Percentiles rank a stretch among this genome's conserved stretches.
These are phyloP conservation scores for Blastomyces percursus DNA, from an alignment of 2,329 filamentous ascomycete species.

Conservation along the genomic window DNA sequence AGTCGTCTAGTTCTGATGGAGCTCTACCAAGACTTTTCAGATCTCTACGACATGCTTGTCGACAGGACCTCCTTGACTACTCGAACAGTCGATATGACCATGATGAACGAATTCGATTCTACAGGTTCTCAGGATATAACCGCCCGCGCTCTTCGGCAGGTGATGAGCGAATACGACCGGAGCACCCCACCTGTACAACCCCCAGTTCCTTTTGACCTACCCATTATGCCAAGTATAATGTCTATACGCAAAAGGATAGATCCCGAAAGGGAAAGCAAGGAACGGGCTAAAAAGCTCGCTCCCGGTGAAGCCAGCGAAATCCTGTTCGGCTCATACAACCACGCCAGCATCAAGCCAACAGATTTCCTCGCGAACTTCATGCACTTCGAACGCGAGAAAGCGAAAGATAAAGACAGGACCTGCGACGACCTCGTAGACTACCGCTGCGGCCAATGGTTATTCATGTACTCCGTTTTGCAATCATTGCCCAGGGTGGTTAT, in stretches of 20 bases:
- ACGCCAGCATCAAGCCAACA: constrained; percentile 49
- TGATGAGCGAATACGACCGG: constrained; percentile 79
- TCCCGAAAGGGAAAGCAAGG: constrained; percentile 59
- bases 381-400: constrained; percentile 36
- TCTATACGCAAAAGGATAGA: constrained; percentile 56
- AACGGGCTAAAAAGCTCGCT: constrained; percentile 60
- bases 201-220: constrained; percentile 81
- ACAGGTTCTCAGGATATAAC: constrained; percentile 46
- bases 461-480: constrained; percentile 42
- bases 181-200: constrained; percentile 83
- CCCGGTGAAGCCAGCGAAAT: constrained; percentile 66
- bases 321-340: constrained; percentile 71
- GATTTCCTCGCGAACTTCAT: constrained; percentile 39
- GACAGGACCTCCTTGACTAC: constrained; percentile 70
- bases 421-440: constrained; percentile 37
- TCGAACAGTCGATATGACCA: constrained; percentile 59
- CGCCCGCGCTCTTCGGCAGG: constrained; percentile 60
- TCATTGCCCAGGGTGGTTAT: constrained; percentile 39
- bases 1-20: constrained; percentile 73
- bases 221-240: constrained; percentile 60
- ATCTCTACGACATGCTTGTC: constrained; percentile 78
- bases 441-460: constrained; percentile 42
- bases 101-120: constrained; percentile 40
- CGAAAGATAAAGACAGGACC: constrained; percentile 36
- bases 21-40: constrained; percentile 75